Evolutionary conservation across 2,329 filamentous ascomycete genomes (phyloP), one percentile per base, ranked within the genome.

Genomic region (Fonsecaea pedrosoi): DNA sequence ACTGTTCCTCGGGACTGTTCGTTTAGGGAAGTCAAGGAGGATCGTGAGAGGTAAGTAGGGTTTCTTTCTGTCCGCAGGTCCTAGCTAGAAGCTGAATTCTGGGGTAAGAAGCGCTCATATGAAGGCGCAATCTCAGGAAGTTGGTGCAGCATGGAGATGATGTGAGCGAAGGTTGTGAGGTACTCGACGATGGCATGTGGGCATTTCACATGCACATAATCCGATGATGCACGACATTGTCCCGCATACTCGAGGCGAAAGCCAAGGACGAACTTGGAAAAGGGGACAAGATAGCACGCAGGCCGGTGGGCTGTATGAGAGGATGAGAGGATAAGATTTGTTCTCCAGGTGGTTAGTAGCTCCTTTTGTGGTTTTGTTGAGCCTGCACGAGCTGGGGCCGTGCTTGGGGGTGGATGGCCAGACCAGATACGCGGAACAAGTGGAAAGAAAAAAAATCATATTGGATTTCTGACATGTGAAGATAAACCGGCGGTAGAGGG

Each of bases 121-220:
- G 4, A 25, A 50, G 13, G 21, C n/a, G 18, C 45, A 50, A 25
- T 13, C 18, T 3, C 10, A 55, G 25, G 25, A 34, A 55, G 53
- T 12, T 10, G 38, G 45, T 18, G 45, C 9, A 21, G 45, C 8
- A 61, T 34, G 18, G 3, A 38, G 35, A 53, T 61, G 42, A 40
- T 54, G 40, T 54, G 42, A 37, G 58, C 15, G 15, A 34, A 50
- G 15, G 34, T 48, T 53, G 37, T 37, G 30, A 60, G 42, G 40
- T 60, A 32, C 38, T n/a, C 45, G 45, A 34, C 32, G 5, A 40
- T 32, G 15, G 32, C 35, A 35, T 53, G 58, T 30, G 54, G 59
- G 18, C 40, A 45, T 66, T 62, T 62, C 64, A 62, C 64, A 62
- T 66, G 64, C 64, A 58, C 53, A 61, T 48, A 38, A 61, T 61